Percentiles rank a stretch among this genome's conserved stretches.
Evolutionary conservation across 2,329 filamentous ascomycete species (phyloP).

Genomic region (Sporothrix luriei): DNA sequence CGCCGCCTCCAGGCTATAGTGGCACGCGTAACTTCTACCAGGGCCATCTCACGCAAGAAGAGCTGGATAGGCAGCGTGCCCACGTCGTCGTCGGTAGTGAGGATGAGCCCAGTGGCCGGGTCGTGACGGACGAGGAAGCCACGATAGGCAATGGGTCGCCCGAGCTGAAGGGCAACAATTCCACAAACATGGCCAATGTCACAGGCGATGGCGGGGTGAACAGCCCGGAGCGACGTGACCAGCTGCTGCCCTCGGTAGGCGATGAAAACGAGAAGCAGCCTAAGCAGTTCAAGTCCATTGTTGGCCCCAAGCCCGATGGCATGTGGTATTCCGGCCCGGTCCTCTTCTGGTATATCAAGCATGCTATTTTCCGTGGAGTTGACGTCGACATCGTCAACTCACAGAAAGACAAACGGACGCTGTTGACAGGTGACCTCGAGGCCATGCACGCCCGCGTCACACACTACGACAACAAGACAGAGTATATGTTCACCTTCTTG

Average conservation of each 20-base stretch:
- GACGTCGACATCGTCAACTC: constrained; percentile 48
- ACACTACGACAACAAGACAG: constrained; percentile 64
- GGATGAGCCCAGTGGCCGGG: not conserved
- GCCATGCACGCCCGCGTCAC: constrained; percentile 59
- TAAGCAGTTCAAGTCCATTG: constrained; percentile 34
- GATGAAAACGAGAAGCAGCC: not conserved
- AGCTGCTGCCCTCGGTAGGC: not conserved
- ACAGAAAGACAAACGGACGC: constrained; percentile 43
- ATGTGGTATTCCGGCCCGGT: constrained; percentile 49
- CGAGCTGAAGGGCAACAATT: constrained; percentile 17
- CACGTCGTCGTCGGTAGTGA: constrained; percentile 26
- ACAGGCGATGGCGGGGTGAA: constrained; percentile 4
- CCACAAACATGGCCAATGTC: not conserved
- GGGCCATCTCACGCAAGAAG: constrained; percentile 57
- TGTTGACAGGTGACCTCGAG: constrained; percentile 56
- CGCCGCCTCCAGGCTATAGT: constrained; percentile 48
- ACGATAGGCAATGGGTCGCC: not conserved
- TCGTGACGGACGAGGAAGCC: constrained; percentile 35
- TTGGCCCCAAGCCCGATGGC: constrained; percentile 49
- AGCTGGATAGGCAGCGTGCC: constrained; percentile 46
- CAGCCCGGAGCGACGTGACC: not conserved
- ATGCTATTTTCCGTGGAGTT: constrained; percentile 52
- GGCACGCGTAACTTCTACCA: constrained; percentile 59
- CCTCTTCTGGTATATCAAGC: constrained; percentile 52
- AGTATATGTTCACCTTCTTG: constrained; percentile 63